Percentiles rank a stretch among this genome's conserved stretches.
Conservation (phyloP, 495 filamentous ascomycete genomes). For the Xylaria nigripes region DNA sequence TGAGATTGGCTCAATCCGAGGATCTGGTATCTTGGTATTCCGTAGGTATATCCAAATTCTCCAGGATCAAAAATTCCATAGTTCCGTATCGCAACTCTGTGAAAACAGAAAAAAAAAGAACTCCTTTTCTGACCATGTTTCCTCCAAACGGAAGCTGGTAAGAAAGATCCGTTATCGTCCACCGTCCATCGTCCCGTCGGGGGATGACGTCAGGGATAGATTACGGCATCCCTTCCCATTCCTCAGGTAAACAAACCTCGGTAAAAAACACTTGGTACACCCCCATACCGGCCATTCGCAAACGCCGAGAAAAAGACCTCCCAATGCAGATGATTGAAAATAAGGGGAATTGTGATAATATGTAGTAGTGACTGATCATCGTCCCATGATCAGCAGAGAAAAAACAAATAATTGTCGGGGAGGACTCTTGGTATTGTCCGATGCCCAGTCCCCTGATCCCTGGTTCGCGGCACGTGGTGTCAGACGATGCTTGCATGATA, state of each 20-base stretch:
- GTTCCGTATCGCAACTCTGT: too few species aligned
- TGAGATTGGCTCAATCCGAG: not conserved
- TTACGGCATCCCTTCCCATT: not conserved
- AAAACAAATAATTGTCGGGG: not conserved
- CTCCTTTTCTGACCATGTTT: too few species aligned
- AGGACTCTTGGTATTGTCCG: not conserved
- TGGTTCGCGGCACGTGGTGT: constrained; percentile 4
- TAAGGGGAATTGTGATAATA: not conserved
- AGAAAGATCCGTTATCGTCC: not conserved
- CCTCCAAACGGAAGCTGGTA: too few species aligned
- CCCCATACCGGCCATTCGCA: not conserved
- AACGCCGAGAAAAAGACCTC: not conserved
- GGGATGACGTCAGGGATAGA: not conserved
- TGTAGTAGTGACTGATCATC: not conserved
- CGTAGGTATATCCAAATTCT: too few species aligned
- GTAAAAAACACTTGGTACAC: not conserved
- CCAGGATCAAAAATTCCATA: too few species aligned
- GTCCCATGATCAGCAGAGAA: not conserved
- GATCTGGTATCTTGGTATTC: not conserved
- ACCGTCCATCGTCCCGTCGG: not conserved
- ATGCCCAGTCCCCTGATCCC: not conserved
- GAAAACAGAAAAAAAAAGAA: too few species aligned
- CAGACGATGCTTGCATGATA: not conserved
- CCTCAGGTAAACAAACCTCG: too few species aligned
- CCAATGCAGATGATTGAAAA: not conserved